These are phyloP conservation scores for Closterium sp. DNA, from an alignment of 139 green algal species.

Conservation along the genomic window DNA sequence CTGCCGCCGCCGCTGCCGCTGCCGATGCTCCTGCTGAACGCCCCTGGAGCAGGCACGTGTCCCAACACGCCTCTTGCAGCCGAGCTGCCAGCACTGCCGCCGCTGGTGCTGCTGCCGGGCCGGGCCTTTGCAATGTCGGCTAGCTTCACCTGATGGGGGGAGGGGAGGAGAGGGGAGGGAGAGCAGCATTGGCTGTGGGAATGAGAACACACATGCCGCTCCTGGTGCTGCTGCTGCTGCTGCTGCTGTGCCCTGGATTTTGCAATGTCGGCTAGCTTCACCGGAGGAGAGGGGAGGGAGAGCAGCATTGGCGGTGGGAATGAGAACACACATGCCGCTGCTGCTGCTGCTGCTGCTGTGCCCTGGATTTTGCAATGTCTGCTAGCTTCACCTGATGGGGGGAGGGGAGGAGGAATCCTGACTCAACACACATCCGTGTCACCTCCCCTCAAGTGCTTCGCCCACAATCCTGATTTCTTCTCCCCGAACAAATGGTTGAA, in stretches of 20 bases:
- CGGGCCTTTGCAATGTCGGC: background rate
- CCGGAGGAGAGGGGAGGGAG: background rate
- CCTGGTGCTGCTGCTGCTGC: background rate
- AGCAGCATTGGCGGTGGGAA: no score
- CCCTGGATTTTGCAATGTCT: background rate
- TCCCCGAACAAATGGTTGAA: no score
- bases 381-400: background rate
- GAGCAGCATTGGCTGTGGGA: no score
- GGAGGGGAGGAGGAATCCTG: no score
- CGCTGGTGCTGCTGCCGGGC: background rate
- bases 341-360: background rate
- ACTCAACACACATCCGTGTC: no score
- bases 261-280: background rate
- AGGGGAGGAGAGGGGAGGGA: no score
- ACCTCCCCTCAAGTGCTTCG: no score
- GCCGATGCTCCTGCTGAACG: background rate
- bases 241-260: background rate
- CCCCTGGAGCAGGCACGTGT: background rate
- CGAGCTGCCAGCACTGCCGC: background rate
- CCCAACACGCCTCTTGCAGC: background rate
- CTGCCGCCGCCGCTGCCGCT: background rate
- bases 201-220: no score
- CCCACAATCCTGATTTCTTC: no score
- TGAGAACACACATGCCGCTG: no score
- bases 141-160: background rate